Evolutionary conservation across 2,329 filamentous ascomycete genomes (phyloP), one percentile per base, ranked within the genome.

Genomic region (Ophiostoma angusticollis): DNA sequence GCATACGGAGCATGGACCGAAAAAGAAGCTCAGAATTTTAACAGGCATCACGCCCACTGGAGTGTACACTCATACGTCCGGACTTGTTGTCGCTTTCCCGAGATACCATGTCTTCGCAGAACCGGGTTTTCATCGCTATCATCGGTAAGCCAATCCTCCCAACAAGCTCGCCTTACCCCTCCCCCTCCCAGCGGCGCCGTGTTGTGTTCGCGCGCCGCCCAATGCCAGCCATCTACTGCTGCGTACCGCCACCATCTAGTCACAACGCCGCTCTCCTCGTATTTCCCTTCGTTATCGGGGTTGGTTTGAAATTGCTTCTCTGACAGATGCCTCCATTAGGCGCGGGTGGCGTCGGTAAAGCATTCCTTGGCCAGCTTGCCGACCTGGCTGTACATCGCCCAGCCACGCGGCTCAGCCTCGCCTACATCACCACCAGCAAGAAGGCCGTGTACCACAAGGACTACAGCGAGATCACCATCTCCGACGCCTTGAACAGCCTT

Each of bases 291-390:
- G n/a, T n/a, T n/a, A n/a, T n/a, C n/a, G n/a, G n/a, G n/a, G n/a
- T n/a, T n/a, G n/a, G n/a, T n/a, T n/a, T 13, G 25, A n/a, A 6
- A 2, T 17, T 19, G 28, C 17, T 21, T 46, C 19, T 22, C 13
- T 4, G 4, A 31, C 7, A 14, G 13, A 5, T 23, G 2, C 22
- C 16, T n/a, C 14, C 24, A 12, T 47, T 54, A 93, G 87, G 91
- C 54, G 83, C 82, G 52, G 91, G 91, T 50, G 89, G 89, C 48
- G 91, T 96, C 45, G 91, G 91, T 54, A 87, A 87, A 61, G 77
- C 76, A 63, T 95, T 96, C 68, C 74, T 96, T 47, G 68, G 70
- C 49, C 91, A 96, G 62, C 76, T 96, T 42, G 67, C 80, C 47
- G 57, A 64, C 44, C 72, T 91, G 44, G 68, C 74, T 35, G 65